A percentile compares a stretch with the other conserved stretches of the same genome.
phyloP scores from a whole-genome alignment of 2,329 filamentous ascomycete species.

The Colletotrichum higginsianum region DNA sequence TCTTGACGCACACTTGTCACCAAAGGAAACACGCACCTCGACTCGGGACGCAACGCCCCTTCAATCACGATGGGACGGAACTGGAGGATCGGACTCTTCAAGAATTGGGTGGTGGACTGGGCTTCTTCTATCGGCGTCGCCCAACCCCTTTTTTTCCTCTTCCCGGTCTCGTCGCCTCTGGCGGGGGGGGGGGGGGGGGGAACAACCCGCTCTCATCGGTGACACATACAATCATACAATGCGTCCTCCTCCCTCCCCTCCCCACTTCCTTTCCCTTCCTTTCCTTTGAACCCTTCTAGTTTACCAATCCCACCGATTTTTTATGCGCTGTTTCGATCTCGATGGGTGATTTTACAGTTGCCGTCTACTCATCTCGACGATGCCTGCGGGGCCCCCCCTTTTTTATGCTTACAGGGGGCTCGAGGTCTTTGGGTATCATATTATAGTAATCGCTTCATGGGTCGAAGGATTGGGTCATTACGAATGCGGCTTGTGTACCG shows the following conservation, averaged over 20 bases:
- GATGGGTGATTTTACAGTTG: not conserved
- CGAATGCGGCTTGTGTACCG: not conserved
- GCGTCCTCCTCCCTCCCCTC: not conserved
- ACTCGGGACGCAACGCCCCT: no score
- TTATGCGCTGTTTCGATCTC: not conserved
- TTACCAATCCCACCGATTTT: not conserved
- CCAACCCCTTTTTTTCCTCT: not conserved
- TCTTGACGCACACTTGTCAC: no score
- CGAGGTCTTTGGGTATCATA: slow-evolving; percentile 2
- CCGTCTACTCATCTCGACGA: not conserved
- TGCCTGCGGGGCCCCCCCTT: no score
- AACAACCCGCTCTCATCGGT: not conserved
- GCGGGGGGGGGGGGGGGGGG: not conserved
- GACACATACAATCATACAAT: not conserved
- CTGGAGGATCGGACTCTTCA: not conserved
- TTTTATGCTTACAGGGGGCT: not conserved
- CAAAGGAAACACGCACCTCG: not conserved
- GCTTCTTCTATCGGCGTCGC: not conserved
- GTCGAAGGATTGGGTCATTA: not conserved
- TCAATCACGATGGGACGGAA: not conserved
- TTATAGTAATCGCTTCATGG: not conserved
- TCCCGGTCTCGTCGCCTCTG: not conserved
- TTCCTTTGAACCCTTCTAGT: not conserved
- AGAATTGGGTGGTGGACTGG: no score
- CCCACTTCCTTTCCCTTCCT: not conserved